Base-by-base conservation (phyloP, 345 rosid genomes). In the Fremontodendron californicum region DNA sequence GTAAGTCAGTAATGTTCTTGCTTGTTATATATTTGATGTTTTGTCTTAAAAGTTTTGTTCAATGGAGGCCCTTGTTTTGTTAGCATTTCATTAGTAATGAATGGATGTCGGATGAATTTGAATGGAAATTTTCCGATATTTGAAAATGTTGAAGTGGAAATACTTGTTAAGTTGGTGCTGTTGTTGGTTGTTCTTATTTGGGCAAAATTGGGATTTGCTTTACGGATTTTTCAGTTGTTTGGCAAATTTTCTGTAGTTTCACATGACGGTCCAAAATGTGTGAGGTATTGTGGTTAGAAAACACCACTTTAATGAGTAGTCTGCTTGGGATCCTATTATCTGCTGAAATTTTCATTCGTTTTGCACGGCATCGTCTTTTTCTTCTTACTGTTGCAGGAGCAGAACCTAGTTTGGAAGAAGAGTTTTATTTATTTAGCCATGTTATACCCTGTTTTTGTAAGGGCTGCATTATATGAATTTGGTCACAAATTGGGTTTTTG, bases 1-100 rank as follows among this genome's bases (percentile, higher is more conserved):
- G 99, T 96, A 85, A 68, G 88, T 83, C 43, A 63, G 46, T 65
- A 29, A 63, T 15, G 19, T 60, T 65, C 25, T 75, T 13, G 42
- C 31, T 75, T 29, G 2, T 11, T 19, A 9, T 9, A 15, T 45
- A 6, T 35, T 27, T n/a, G 76, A 16, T 55, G 48, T 23, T 75
- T 46, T 75, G 2, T 52, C 33, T 60, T 60, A 60, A 29, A n/a
- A 60, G 19, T 68, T 37, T 42, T 13, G 21, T 66, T 52, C 19
- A 37, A 8, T 7, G 54, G 43, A 51, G 21, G 43, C 3, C 16
- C 33, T 64, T 39, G 18, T 39, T 11, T 16, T 33, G 1, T 46
- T 15, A 42, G 43, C 45, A 31, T 37, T 57, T 65, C 7, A 4
- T 76, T 21, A 31, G 11, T 11, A n/a, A 11, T 19, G 61, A n/a